Evolutionary conservation across 371 early-diverging fungal species (phyloP).

Genomic region (Amoeboaphelidium protococcarum): DNA sequence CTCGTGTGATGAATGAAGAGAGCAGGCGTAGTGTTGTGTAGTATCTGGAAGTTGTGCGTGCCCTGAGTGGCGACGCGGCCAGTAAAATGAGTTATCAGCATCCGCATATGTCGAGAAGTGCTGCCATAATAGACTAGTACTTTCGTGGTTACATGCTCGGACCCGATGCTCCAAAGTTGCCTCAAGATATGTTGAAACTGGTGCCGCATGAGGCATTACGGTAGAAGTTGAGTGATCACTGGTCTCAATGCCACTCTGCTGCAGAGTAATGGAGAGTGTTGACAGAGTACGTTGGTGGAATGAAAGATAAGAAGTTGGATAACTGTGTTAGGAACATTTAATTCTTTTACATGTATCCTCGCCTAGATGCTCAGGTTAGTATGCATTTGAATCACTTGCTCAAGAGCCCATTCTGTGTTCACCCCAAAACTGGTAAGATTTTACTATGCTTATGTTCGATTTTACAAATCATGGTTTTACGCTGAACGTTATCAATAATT

Average conservation of each 20-base stretch:
- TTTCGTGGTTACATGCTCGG: too few species aligned
- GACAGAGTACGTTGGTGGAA: slow-evolving; percentile 5
- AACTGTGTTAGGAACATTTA: slow-evolving; percentile 27
- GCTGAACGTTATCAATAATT: too few species aligned
- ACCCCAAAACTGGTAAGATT: slow-evolving; percentile 36
- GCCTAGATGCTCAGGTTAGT: slow-evolving; percentile 87
- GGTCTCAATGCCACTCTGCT: slow-evolving; percentile 19
- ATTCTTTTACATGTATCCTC: slow-evolving; percentile 67
- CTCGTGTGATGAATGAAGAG: slow-evolving; percentile 42
- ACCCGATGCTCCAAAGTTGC: too few species aligned
- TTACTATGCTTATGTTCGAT: too few species aligned
- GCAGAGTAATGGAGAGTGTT: slow-evolving; percentile 29
- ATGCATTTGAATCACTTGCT: slow-evolving; percentile 81
- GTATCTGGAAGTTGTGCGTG: slow-evolving; percentile 55
- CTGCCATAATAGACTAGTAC: too few species aligned
- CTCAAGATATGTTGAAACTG: too few species aligned
- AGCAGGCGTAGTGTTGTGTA: slow-evolving; percentile 54
- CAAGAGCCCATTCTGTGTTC: slow-evolving; percentile 96
- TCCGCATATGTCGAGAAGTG: too few species aligned
- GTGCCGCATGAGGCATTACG: slow-evolving; percentile 33
- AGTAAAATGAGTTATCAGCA: too few species aligned
- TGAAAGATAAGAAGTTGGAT: not conserved
- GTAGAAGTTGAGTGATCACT: slow-evolving; percentile 16
- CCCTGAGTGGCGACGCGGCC: too few species aligned
- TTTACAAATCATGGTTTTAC: too few species aligned